Percentiles rank a stretch among this genome's conserved stretches.
phyloP scores from a whole-genome alignment of 495 filamentous ascomycete species.

The Cladorrhinum samala region DNA sequence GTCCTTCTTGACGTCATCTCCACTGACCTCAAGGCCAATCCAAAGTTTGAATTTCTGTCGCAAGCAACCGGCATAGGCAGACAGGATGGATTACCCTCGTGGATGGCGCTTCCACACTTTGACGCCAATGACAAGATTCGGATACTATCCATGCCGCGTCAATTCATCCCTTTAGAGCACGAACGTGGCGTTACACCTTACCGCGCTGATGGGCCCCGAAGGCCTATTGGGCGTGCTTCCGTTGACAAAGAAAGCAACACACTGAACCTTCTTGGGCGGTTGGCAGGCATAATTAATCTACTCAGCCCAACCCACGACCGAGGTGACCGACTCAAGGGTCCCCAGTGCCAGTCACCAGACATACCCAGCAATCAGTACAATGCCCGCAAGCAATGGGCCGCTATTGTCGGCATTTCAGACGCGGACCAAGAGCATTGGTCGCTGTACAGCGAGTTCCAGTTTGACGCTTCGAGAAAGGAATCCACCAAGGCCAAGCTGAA shows the following conservation, averaged over 20 bases:
- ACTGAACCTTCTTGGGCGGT: neutral
- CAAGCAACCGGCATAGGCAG: neutral
- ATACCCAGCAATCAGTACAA: neutral
- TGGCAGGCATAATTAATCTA: neutral
- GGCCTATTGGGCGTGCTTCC: too few species aligned
- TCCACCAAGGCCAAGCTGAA: neutral
- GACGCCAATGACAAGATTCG: neutral
- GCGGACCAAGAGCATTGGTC: neutral
- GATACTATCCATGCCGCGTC: neutral
- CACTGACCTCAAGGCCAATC: too few species aligned
- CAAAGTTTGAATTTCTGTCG: neutral
- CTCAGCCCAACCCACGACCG: neutral
- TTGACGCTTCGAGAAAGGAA: neutral
- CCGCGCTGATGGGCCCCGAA: neutral
- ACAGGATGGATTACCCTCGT: neutral
- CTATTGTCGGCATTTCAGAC: neutral
- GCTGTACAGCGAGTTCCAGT: neutral
- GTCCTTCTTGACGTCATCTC: too few species aligned
- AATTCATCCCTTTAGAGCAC: neutral
- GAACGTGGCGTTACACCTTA: neutral
- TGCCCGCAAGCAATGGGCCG: neutral
- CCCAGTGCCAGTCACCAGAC: neutral
- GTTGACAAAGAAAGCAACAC: neutral
- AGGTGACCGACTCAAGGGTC: neutral
- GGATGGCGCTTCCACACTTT: neutral